Conservation (phyloP, 371 early-diverging fungal species). For the Rhizopus arrhizus region DNA sequence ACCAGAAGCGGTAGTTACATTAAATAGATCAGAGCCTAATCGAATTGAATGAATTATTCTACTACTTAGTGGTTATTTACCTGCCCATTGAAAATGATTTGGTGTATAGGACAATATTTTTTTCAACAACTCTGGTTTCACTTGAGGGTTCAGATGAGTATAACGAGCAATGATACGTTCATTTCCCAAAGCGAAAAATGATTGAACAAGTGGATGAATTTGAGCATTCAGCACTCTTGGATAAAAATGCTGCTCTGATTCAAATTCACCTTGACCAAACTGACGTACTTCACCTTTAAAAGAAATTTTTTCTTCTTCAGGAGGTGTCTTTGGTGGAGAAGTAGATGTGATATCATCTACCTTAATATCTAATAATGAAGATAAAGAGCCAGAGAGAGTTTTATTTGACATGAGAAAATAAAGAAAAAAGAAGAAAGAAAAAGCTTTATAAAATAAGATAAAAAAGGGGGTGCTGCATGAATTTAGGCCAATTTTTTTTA, state of each 20-base stretch:
- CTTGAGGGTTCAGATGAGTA: slow-evolving; percentile 88
- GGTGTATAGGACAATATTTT: slow-evolving; percentile 74
- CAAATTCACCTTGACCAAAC: slow-evolving; percentile 78
- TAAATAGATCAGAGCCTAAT: slow-evolving; percentile 82
- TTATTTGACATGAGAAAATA: too few species aligned
- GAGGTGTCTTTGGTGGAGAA: slow-evolving; percentile 47
- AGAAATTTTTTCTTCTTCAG: slow-evolving; percentile 25
- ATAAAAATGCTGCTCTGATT: slow-evolving; percentile 87
- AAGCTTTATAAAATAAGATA: too few species aligned
- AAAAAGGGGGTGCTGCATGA: too few species aligned
- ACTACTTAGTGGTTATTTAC: slow-evolving; percentile 2
- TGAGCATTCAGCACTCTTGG: slow-evolving; percentile 91
- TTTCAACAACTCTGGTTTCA: slow-evolving; percentile 66
- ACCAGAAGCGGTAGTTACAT: slow-evolving; percentile 85
- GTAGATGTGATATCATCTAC: neutral
- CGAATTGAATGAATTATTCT: too few species aligned
- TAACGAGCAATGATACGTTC: slow-evolving; percentile 89
- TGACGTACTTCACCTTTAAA: slow-evolving; percentile 13
- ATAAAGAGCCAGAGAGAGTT: too few species aligned
- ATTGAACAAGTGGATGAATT: slow-evolving; percentile 86
- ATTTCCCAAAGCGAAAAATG: slow-evolving; percentile 87
- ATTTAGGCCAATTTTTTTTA: slow-evolving; percentile 5
- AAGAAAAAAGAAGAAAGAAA: too few species aligned
- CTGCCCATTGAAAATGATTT: slow-evolving; percentile 90
- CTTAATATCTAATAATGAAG: too few species aligned